Conservation (phyloP, 176 grass and related monocot species). For the Neostapfia colusana region DNA sequence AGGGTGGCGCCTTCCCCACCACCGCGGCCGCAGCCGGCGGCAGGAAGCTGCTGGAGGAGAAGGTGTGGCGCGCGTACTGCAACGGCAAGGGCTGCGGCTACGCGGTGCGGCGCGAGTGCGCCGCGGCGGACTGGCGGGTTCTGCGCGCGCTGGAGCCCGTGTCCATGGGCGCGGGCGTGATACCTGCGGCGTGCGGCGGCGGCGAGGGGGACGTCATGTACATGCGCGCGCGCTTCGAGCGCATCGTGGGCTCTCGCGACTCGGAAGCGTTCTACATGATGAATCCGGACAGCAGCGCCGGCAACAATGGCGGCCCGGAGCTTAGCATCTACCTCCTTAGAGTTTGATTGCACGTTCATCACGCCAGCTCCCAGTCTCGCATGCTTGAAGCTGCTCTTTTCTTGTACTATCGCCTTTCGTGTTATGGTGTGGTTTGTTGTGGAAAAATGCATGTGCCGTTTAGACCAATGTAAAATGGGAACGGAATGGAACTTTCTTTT, state of each 20-base stretch:
- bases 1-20: conserved; percentile 11
- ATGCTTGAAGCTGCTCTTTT: conserved; percentile 30
- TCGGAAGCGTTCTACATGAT: conserved; percentile 99
- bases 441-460: conserved; percentile 37
- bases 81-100: conserved; percentile 79
- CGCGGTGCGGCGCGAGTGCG: conserved; percentile 66
- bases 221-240: conserved; percentile 94
- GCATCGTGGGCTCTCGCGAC: conserved; percentile 83
- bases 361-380: neutral
- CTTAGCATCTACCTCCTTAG: conserved; percentile 91
- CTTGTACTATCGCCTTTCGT: neutral
- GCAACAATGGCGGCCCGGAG: conserved; percentile 66
- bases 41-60: conserved; percentile 69
- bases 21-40: neutral
- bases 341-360: conserved; percentile 55
- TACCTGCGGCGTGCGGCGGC: conserved; percentile 62
- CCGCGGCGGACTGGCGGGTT: conserved; percentile 63
- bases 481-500: neutral
- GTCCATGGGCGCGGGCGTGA: conserved; percentile 82
- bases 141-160: conserved; percentile 73
- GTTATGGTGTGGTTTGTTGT: neutral
- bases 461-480: conserved; percentile 11
- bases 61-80: conserved; percentile 79
- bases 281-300: conserved; percentile 59
- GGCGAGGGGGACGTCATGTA: conserved; percentile 88